Percentiles rank a stretch among this genome's conserved stretches.
phyloP scores from a whole-genome alignment of 2,329 filamentous ascomycete genomes.

The Echinosphaeria canescens region DNA sequence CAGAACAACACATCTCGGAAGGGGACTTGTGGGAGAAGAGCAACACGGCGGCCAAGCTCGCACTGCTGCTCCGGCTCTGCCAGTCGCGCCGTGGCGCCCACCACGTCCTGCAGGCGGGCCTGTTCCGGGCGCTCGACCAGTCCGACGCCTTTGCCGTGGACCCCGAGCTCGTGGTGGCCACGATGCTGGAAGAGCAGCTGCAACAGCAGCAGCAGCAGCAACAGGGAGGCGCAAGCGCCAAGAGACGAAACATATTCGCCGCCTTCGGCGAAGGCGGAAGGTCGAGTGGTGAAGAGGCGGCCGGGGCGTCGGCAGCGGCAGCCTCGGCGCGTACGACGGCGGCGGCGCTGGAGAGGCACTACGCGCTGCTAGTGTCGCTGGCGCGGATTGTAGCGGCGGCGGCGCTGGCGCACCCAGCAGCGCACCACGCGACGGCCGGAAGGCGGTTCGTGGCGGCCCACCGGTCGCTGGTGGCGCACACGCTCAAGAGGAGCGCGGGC shows the following conservation, averaged over 20 bases:
- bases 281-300: no score
- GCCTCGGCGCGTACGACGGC: no score
- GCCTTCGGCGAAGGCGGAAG: no score
- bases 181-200: conserved; percentile 43
- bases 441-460: conserved; percentile 66
- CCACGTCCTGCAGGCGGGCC: conserved; percentile 69
- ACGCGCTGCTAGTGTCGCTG: conserved; percentile 59
- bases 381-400: conserved; percentile 66
- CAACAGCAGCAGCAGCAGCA: conserved; percentile 72
- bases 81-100: conserved; percentile 72
- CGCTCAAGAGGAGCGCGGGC: conserved; percentile 75
- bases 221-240: conserved; percentile 1
- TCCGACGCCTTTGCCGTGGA: conserved; percentile 79
- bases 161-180: conserved; percentile 72
- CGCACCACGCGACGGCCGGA: conserved; percentile 64
- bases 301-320: no score
- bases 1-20: conserved; percentile 15
- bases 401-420: conserved; percentile 59
- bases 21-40: no score
- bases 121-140: conserved; percentile 62
- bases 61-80: conserved; percentile 64
- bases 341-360: conserved; percentile 58
- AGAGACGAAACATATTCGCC: no score
- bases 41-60: conserved; percentile 42
- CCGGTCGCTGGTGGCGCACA: conserved; percentile 62